These are phyloP conservation scores for Pseudocercospora musae DNA, from an alignment of 2,329 filamentous ascomycete genomes.

Conservation along the genomic window DNA sequence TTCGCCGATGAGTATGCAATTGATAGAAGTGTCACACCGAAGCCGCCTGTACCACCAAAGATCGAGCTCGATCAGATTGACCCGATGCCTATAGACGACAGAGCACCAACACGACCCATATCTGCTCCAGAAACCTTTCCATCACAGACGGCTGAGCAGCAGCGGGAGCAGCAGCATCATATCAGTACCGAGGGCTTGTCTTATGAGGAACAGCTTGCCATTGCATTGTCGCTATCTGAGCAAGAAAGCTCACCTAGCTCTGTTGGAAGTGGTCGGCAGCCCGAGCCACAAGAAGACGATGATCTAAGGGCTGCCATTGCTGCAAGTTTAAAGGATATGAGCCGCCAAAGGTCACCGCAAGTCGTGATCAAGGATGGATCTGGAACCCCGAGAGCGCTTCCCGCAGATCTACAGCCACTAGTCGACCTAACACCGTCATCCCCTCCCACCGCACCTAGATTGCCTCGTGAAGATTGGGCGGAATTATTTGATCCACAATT, in stretches of 20 bases:
- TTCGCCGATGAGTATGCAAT: slow-evolving; percentile 44
- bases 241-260: slow-evolving; percentile 30
- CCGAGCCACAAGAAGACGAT: slow-evolving; percentile 26
- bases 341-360: slow-evolving; percentile 27
- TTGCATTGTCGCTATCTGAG: slow-evolving; percentile 37
- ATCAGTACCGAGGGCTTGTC: slow-evolving; percentile 26
- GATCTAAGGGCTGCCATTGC: slow-evolving; percentile 35
- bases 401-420: slow-evolving; percentile 20
- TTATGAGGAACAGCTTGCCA: slow-evolving; percentile 38
- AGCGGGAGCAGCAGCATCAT: slow-evolving; percentile 13
- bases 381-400: slow-evolving; percentile 13
- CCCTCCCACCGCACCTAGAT: slow-evolving; percentile 16
- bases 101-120: slow-evolving; percentile 20
- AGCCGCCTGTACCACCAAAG: slow-evolving; percentile 47
- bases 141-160: slow-evolving; percentile 4
- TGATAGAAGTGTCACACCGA: slow-evolving; percentile 40
- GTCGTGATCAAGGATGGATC: slow-evolving; percentile 14
- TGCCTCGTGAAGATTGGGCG: slow-evolving; percentile 18
- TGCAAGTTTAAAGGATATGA: slow-evolving; percentile 34
- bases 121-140: slow-evolving; percentile 23
- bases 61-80: slow-evolving; percentile 37
- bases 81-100: slow-evolving; percentile 6
- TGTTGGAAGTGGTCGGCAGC: slow-evolving; percentile 21
- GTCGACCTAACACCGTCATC: slow-evolving; percentile 29
- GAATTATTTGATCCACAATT: slow-evolving; percentile 21